Conservation (phyloP, 306 rosid species). For the Prunus armeniaca region DNA sequence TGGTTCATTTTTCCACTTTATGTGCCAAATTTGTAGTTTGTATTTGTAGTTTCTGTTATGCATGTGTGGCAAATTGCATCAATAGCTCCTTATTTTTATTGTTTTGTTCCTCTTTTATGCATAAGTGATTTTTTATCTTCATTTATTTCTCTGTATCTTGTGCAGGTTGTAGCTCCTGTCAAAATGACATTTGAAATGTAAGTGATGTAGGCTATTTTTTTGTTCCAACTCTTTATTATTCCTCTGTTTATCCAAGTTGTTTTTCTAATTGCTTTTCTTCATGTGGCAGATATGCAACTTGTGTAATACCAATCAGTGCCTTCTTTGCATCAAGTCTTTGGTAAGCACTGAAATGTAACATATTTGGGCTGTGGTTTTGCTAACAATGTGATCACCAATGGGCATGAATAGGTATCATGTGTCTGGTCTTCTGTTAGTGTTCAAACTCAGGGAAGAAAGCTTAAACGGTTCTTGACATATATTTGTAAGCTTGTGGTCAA, state of each 20-base stretch:
- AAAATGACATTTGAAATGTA: constrained; percentile 95
- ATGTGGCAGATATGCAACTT: constrained; percentile 78
- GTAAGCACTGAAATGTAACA: constrained; percentile 43
- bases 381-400: neutral
- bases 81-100: neutral
- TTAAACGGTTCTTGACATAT: neutral
- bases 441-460: neutral
- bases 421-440: neutral
- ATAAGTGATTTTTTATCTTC: neutral
- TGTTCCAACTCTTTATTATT: neutral
- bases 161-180: constrained; percentile 90
- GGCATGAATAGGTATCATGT: neutral
- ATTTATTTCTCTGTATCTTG: constrained; percentile 15
- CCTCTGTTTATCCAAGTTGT: constrained; percentile 1
- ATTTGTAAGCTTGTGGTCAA: neutral
- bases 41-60: neutral
- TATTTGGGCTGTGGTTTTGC: constrained; percentile 1
- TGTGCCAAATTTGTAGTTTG: neutral
- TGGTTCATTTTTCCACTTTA: neutral
- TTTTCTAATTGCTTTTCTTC: constrained; percentile 2
- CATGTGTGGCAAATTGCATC: neutral
- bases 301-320: constrained; percentile 93
- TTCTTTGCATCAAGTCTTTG: constrained; percentile 97
- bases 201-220: constrained; percentile 26
- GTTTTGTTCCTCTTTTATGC: neutral